phyloP scores from a whole-genome alignment of 257 asterid species.

The Solanum paucissectum region DNA sequence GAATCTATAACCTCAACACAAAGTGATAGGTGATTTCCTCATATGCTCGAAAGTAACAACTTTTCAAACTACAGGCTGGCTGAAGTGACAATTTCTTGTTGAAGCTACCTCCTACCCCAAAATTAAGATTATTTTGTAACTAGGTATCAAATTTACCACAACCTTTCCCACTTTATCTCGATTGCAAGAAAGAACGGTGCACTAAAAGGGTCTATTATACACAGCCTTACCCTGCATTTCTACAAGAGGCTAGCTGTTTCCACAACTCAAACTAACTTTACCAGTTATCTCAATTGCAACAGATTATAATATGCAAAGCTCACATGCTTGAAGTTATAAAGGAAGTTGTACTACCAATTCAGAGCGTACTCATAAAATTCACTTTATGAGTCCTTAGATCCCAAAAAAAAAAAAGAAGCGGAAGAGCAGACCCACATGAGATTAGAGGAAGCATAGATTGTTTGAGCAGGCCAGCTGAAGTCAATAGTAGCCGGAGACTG shows the following conservation, averaged over 20 bases:
- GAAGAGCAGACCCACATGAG: neutral
- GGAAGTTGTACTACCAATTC: neutral
- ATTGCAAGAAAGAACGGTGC: neutral
- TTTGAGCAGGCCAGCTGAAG: slow-evolving; percentile 9
- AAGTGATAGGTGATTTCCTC: neutral
- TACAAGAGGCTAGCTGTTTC: neutral
- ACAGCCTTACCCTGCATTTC: neutral
- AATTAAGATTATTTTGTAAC: neutral
- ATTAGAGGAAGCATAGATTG: slow-evolving; percentile 6
- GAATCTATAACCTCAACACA: neutral
- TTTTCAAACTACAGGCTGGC: neutral
- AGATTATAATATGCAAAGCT: neutral
- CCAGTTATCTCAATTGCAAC: neutral
- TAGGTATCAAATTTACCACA: neutral
- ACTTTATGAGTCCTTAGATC: neutral
- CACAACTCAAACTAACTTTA: neutral
- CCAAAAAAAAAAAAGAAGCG: neutral
- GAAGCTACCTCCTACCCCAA: neutral
- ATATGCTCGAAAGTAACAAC: neutral
- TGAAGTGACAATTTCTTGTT: neutral
- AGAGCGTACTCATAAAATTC: neutral
- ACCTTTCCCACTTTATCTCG: neutral
- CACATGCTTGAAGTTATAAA: neutral
- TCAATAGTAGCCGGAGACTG: neutral
- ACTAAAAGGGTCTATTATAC: too few relatives aligned